Base-by-base conservation (phyloP, 225 moss, liverwort and hornwort species). In the Rhytidiadelphus loreus region DNA sequence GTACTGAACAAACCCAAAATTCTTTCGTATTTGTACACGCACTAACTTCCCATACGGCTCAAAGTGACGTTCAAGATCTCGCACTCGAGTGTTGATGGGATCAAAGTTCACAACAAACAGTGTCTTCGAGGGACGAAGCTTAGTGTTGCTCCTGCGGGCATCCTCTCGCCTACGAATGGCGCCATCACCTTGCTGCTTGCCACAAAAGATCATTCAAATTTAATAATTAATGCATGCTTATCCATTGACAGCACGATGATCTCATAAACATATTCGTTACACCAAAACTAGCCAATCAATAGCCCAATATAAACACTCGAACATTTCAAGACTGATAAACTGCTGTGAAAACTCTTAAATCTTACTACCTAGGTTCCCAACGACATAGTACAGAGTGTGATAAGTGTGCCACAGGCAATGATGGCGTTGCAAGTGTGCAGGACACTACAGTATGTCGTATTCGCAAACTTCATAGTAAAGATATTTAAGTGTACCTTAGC, bases 61-160 rank as follows among this genome's bases (percentile, higher is more conserved):
- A 80, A 99, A 99, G 85, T 99, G 99, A 58, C 99, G 94, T 85
- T 99, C 97, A 87, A 99, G 90, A 77, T 99, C 99, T 87, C 96
- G 95, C 30, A 96, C 97, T 88, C 99, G 93, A 69, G 97, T 99
- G 86, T 99, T 96, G 91, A 96, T 97, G 81, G 99, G 97, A 82
- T 99, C 97, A 68, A 99, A 99, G 80, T 99, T 99, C 53, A 99
- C 99, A 60, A 99, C 99, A 90, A 99, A 99, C 62, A 99, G 93
- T 25, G 97, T 99, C 91, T 97, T 99, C 14, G 99, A 97, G 80
- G 99, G 99, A 87, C 96, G 92, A 86, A 97, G 94, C 92, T 96
- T 97, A 58, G 96, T 97, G 90, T 94, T 96, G 91, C 94, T 99
- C 91, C 99, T 92, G 85, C 97, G 96, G 28, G 97, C 99, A 93